These are phyloP conservation scores for Penicillium herquei DNA, from an alignment of 495 filamentous ascomycete species.

Conservation along the genomic window DNA sequence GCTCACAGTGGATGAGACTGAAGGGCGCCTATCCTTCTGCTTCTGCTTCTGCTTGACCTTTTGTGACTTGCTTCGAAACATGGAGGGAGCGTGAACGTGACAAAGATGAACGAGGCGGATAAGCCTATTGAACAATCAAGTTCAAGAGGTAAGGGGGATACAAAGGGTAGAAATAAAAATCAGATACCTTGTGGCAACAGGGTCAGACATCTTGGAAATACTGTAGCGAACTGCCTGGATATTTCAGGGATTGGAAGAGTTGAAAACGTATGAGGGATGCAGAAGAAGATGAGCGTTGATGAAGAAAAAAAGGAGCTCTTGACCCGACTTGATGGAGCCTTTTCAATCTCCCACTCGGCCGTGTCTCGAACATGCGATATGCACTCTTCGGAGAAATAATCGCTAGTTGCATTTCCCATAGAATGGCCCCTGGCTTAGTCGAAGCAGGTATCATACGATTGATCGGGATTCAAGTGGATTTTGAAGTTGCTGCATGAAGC, in stretches of 20 bases:
- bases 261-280: background rate
- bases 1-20: background rate
- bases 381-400: slow-evolving; percentile 3
- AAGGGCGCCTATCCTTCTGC: slow-evolving; percentile 3
- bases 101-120: background rate
- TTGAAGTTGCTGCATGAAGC: slow-evolving; percentile 1
- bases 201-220: slow-evolving; percentile 7
- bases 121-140: background rate
- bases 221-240: background rate
- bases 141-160: background rate
- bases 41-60: slow-evolving; percentile 9
- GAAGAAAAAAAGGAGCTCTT: slow-evolving; percentile 2
- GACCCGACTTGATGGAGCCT: slow-evolving; percentile 1
- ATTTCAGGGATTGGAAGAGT: background rate
- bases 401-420: background rate
- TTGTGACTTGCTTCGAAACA: slow-evolving; percentile 9
- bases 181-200: slow-evolving; percentile 7
- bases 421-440: slow-evolving; percentile 3
- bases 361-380: slow-evolving; percentile 4
- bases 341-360: slow-evolving; percentile 4
- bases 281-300: slow-evolving; percentile 1
- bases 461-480: slow-evolving; percentile 1
- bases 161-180: background rate
- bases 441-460: slow-evolving; percentile 8
- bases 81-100: background rate